Evolutionary conservation across 1,139 yeast species (phyloP).

Genomic region (Debaryomyces coudertii): DNA sequence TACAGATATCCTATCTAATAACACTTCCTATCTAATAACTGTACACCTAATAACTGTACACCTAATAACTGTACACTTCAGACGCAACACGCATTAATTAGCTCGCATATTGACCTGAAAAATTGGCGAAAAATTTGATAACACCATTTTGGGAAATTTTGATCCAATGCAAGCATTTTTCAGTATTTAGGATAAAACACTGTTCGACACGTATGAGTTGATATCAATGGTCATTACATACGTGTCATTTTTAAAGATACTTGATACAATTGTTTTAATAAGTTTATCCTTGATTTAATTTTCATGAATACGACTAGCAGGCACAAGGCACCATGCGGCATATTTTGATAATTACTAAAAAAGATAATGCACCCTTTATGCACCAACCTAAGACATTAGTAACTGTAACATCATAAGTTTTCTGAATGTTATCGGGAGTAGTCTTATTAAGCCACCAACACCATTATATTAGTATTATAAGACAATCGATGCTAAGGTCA

Average conservation of each 20-base stretch:
- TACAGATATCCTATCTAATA: not conserved
- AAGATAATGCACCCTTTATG: not conserved
- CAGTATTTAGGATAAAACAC: too few relatives aligned
- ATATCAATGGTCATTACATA: not conserved
- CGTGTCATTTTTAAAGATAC: too few relatives aligned
- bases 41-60: too few relatives aligned
- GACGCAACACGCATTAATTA: not conserved
- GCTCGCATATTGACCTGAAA: not conserved
- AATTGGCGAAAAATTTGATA: not conserved
- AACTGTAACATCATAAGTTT: not conserved
- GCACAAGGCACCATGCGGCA: too few relatives aligned
- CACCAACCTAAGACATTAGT: not conserved
- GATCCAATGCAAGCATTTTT: not conserved
- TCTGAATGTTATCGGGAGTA: not conserved
- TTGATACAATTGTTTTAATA: too few relatives aligned
- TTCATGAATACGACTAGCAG: too few relatives aligned
- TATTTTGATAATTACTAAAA: not conserved
- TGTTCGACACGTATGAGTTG: not conserved
- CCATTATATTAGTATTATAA: not conserved
- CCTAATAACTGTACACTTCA: too few relatives aligned
- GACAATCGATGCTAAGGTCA: not conserved
- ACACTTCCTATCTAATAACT: too few relatives aligned
- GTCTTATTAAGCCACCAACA: not conserved
- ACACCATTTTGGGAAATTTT: not conserved
- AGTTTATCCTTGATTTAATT: too few relatives aligned